Conservation (phyloP, 2,329 filamentous ascomycete species). For the Basipetospora chlamydospora region DNA sequence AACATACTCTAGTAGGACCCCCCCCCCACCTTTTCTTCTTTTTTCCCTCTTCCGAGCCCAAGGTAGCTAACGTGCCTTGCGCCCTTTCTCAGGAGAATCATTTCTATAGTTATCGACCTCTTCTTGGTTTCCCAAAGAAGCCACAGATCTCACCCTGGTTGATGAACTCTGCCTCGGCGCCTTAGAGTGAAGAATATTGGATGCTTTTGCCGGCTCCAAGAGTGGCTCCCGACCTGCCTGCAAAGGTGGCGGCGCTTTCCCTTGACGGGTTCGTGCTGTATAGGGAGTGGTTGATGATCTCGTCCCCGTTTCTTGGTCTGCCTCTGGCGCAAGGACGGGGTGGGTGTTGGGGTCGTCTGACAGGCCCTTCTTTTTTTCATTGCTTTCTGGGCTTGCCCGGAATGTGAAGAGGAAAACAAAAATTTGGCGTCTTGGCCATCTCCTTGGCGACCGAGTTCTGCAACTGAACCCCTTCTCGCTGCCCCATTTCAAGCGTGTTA, state of each 20-base stretch:
- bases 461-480: no score
- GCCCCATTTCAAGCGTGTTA: no score
- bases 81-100: conserved; percentile 53
- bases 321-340: conserved; percentile 64
- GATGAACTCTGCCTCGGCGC: conserved; percentile 83
- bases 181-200: conserved; percentile 70
- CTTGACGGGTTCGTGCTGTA: conserved; percentile 34
- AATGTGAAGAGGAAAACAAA: conserved; percentile 36
- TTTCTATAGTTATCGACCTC: conserved; percentile 95
- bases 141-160: conserved; percentile 90
- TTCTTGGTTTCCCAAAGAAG: conserved; percentile 87
- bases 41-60: background rate
- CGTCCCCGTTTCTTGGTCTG: conserved; percentile 56
- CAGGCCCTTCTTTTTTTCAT: conserved; percentile 48
- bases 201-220: conserved; percentile 21
- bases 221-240: conserved; percentile 45
- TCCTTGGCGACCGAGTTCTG: no score
- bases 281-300: conserved; percentile 92
- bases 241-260: conserved; percentile 39
- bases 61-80: conserved; percentile 10
- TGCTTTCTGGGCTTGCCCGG: conserved; percentile 23
- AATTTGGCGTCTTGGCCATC: background rate
- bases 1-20: no score
- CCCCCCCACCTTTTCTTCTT: conserved; percentile 17
- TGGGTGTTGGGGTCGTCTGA: conserved; percentile 86